Conservation (phyloP, 345 rosid genomes). For the Noccaea caerulescens region DNA sequence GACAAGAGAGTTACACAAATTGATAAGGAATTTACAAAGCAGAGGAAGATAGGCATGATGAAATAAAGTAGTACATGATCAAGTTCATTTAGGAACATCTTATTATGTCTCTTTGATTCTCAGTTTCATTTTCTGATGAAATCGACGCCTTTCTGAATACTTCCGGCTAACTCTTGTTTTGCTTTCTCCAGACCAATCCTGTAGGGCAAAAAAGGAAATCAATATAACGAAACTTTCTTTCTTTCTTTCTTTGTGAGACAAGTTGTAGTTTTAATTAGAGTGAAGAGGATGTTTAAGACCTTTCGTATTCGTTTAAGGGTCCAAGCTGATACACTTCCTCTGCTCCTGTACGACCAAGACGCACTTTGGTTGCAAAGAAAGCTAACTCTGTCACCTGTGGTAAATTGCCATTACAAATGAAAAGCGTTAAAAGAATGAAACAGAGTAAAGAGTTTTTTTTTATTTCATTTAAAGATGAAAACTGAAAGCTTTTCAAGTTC, state of each 20-base stretch:
- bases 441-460: background rate
- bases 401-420: slow-evolving; percentile 13
- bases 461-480: background rate
- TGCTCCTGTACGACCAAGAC: slow-evolving; percentile 71
- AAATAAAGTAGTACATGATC: slow-evolving; percentile 20
- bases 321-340: slow-evolving; percentile 73
- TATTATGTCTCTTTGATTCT: slow-evolving; percentile 22
- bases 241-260: background rate
- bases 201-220: background rate
- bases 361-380: slow-evolving; percentile 80
- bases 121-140: slow-evolving; percentile 59
- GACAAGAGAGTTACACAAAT: slow-evolving; percentile 17
- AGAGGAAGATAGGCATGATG: slow-evolving; percentile 6
- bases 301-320: slow-evolving; percentile 73
- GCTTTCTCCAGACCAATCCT: slow-evolving; percentile 79
- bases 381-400: slow-evolving; percentile 75
- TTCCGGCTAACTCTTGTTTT: slow-evolving; percentile 68
- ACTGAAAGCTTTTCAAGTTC: slow-evolving; percentile 12
- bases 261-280: background rate
- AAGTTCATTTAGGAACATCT: slow-evolving; percentile 10
- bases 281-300: slow-evolving; percentile 40
- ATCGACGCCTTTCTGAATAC: slow-evolving; percentile 75
- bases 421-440: background rate
- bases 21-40: slow-evolving; percentile 35
- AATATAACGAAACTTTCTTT: background rate